Evolutionary conservation across 2,329 filamentous ascomycete genomes (phyloP).

Genomic region (Ophiostoma ulmi): DNA sequence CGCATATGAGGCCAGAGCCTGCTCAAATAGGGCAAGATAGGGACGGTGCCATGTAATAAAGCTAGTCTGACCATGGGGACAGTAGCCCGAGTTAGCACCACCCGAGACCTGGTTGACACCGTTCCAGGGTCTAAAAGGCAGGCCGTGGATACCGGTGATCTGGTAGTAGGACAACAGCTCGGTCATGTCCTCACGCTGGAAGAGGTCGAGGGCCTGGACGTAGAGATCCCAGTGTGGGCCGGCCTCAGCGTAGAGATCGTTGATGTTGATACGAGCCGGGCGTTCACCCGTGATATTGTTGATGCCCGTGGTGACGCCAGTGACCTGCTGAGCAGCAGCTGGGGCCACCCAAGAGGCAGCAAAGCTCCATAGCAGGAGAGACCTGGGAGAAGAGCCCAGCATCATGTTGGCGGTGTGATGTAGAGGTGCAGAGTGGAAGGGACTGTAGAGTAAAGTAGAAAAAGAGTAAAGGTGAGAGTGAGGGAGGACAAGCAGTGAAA

Average conservation of each 20-base stretch:
- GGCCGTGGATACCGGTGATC: conserved; percentile 38
- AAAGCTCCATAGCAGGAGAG: background rate
- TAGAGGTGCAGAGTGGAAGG: background rate
- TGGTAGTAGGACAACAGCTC: conserved; percentile 49
- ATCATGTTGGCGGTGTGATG: background rate
- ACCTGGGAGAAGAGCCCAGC: background rate
- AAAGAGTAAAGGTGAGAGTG: background rate
- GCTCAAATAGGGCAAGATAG: conserved; percentile 53
- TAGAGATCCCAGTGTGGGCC: conserved; percentile 49
- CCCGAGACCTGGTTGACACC: conserved; percentile 34
- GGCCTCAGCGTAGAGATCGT: conserved; percentile 39
- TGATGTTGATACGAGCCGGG: conserved; percentile 46
- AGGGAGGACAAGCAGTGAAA: conserved; percentile 6
- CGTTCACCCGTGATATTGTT: conserved; percentile 37
- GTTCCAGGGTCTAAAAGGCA: conserved; percentile 36
- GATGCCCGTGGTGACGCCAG: conserved; percentile 38
- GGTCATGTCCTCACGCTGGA: conserved; percentile 40
- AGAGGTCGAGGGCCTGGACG: conserved; percentile 41
- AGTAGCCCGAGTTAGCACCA: conserved; percentile 40
- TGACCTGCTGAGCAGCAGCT: conserved; percentile 30
- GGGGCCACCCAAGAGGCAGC: background rate
- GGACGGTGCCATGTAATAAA: conserved; percentile 54
- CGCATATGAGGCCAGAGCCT: conserved; percentile 46
- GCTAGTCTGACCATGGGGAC: conserved; percentile 45
- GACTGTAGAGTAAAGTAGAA: background rate